phyloP scores from a whole-genome alignment of 371 early-diverging fungal genomes.

The Mucor lusitanicus region DNA sequence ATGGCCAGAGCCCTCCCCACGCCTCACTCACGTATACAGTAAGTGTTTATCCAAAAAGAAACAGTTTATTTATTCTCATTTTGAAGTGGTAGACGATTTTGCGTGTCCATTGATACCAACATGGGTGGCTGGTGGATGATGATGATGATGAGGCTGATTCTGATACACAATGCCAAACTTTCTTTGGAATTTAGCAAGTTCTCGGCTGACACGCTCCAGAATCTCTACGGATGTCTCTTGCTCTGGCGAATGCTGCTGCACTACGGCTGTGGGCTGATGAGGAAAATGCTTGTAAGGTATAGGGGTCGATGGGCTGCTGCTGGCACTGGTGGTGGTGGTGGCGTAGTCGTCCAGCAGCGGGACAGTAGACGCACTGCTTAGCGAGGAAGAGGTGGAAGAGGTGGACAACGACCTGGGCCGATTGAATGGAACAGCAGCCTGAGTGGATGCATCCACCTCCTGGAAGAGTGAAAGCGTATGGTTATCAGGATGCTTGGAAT shows the following conservation, averaged over 20 bases:
- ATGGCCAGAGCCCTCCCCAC: too few species aligned
- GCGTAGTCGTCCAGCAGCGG: conserved; percentile 31
- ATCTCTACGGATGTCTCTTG: conserved; percentile 36
- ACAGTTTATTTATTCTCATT: too few species aligned
- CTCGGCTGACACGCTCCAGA: conserved; percentile 35
- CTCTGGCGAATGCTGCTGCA: neutral
- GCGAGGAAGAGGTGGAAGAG: conserved; percentile 13
- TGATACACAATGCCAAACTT: conserved; percentile 29
- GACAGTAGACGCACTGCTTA: conserved; percentile 47
- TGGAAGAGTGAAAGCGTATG: neutral
- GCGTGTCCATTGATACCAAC: neutral
- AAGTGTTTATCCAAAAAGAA: too few species aligned
- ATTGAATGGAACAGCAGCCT: neutral
- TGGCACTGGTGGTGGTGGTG: neutral
- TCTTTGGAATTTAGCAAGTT: conserved; percentile 41
- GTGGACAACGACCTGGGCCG: conserved; percentile 4
- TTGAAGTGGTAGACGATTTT: neutral
- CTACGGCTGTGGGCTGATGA: too few species aligned
- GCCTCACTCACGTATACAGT: too few species aligned
- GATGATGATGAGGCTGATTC: neutral
- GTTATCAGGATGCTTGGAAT: conserved; percentile 4
- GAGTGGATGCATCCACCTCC: neutral
- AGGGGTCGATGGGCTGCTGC: conserved; percentile 13
- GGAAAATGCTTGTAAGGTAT: neutral
- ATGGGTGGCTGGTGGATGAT: neutral